These are phyloP conservation scores for Sindora glabra DNA, from an alignment of 306 rosid genomes.

Conservation along the genomic window DNA sequence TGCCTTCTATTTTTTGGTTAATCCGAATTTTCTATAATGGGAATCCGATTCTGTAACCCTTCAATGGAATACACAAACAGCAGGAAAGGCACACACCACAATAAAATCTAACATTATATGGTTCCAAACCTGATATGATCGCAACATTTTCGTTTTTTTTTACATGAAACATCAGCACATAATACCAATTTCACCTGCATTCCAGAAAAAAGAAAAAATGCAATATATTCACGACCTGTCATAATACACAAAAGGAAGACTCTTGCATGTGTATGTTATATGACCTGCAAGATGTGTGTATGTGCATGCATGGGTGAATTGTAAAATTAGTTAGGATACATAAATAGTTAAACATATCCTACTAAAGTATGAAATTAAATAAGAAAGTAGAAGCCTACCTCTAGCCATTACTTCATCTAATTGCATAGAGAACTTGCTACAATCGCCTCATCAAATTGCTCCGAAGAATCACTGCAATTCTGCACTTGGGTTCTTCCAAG, in stretches of 20 bases:
- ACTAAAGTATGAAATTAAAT: no score
- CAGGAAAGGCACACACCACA: background rate
- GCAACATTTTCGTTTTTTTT: conserved; percentile 79
- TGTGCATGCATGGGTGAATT: background rate
- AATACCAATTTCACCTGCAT: conserved; percentile 87
- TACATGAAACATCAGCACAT: conserved; percentile 74
- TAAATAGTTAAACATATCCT: no score
- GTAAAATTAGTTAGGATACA: no score
- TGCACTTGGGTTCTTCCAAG: no score
- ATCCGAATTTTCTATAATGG: background rate
- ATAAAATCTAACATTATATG: background rate
- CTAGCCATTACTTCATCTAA: no score
- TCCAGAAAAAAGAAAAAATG: background rate
- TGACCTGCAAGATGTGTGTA: background rate
- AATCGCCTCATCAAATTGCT: no score
- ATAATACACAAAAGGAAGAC: background rate
- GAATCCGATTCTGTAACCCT: background rate
- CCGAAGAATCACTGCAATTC: no score
- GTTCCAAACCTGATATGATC: conserved; percentile 60
- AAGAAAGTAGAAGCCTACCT: no score
- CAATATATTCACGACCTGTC: background rate
- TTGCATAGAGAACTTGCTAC: no score
- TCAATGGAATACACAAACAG: background rate
- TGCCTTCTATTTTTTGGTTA: background rate
- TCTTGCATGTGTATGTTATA: background rate